A percentile compares a stretch with the other conserved stretches of the same genome.
These are phyloP conservation scores for Zoysia matrella DNA, from an alignment of 202 grass and related monocot genomes.

Conservation along the genomic window DNA sequence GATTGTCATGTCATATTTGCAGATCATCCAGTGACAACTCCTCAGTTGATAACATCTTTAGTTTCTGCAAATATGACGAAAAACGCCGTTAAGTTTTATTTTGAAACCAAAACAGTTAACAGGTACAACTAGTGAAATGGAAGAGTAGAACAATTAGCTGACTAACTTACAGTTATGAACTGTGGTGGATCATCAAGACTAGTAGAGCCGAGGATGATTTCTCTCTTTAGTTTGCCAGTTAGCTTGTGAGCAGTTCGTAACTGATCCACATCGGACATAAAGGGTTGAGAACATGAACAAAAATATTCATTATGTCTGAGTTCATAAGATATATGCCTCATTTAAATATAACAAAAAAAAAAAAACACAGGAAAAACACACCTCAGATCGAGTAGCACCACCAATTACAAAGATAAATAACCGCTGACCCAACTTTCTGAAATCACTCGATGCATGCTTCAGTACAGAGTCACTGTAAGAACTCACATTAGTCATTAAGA, in stretches of 20 bases:
- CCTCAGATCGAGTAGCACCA: slow-evolving; percentile 89
- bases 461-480: slow-evolving; percentile 81
- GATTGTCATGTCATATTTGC: slow-evolving; percentile 54
- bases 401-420: slow-evolving; percentile 87
- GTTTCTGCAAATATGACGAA: slow-evolving; percentile 65
- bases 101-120: too few relatives aligned
- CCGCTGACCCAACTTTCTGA: slow-evolving; percentile 74
- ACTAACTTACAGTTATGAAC: slow-evolving; percentile 74
- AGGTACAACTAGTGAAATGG: not conserved
- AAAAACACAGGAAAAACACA: slow-evolving; percentile 33
- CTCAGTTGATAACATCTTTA: slow-evolving; percentile 70
- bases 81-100: not conserved
- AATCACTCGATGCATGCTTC: slow-evolving; percentile 70
- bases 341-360: not conserved
- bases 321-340: slow-evolving; percentile 16
- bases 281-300: not conserved
- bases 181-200: slow-evolving; percentile 71
- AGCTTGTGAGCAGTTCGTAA: slow-evolving; percentile 74
- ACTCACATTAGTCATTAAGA: slow-evolving; percentile 7
- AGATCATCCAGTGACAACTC: slow-evolving; percentile 79
- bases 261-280: slow-evolving; percentile 40
- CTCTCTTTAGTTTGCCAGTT: slow-evolving; percentile 71
- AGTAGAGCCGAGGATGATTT: slow-evolving; percentile 79
- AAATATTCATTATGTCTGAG: slow-evolving; percentile 4
- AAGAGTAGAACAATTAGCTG: not conserved